Base-by-base conservation (phyloP, 345 rosid species). In the Mangifera indica region DNA sequence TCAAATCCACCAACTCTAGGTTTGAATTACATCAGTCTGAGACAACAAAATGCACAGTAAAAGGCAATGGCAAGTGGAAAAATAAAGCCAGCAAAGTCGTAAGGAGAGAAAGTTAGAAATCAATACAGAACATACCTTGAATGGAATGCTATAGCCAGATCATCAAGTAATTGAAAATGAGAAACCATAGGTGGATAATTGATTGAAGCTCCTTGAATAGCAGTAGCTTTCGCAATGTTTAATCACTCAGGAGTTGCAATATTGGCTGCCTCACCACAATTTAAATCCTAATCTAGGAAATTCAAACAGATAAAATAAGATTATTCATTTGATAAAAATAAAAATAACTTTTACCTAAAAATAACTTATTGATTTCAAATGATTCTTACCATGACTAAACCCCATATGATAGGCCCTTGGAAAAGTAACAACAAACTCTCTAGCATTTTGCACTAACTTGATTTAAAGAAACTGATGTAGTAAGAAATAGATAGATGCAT, bases 381-480 rank as follows among this genome's bases (percentile, higher is more conserved):
- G 63, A 22, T 46, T 26, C 82, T 85, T 72, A 93, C 99, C 99
- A 69, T 93, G 97, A 85, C 99, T 95, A 80, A 95, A 95, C 69
- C 99, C 99, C n/a, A 96, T 88, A 84, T 95, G 99, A 81, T 95
- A 95, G 51, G 98, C 99, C 82, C 98, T 87, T 63, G 99, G 99
- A 77, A 95, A 95, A 21, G 99, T 95, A 75, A 95, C 90, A 45
- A 95, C 97, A 79, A 87, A 95, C 70, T 95, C 99, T 63, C 96
- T 92, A 74, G 96, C 88, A 76, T 92, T 92, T 85, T 92, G 97
- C 65, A 92, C 96, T 82, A 92, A 85, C 84, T 96, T 92, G 88
- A 60, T 72, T 74, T 37, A 26, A 63, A 49, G 51, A 76, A 53
- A 66, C 56, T 1, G 10, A 24, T 48, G 69, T 11, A 26, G 40